A percentile compares a stretch with the other conserved stretches of the same genome.
Conservation (phyloP, 768 basidiomycete species). For the Collybia sp. region DNA sequence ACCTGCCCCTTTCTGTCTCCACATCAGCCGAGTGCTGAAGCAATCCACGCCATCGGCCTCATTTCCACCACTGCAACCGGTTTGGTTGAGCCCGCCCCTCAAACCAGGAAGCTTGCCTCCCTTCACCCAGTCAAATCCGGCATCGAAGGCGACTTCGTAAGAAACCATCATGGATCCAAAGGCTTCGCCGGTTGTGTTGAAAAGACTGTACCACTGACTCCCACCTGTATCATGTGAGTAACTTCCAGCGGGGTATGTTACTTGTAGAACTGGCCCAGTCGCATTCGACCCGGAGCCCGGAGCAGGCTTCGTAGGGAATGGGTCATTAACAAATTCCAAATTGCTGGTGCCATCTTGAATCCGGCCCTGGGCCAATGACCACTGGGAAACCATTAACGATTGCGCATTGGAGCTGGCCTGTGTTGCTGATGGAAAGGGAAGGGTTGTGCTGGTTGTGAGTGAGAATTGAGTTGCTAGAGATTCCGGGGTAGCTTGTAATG, state of each 20-base stretch:
- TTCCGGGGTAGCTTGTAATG: conserved; percentile 24
- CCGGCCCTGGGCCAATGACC: conserved; percentile 57
- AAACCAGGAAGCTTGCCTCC: conserved; percentile 77
- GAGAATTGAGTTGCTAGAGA: conserved; percentile 46
- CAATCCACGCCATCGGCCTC: conserved; percentile 61
- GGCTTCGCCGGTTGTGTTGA: conserved; percentile 53
- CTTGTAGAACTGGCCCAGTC: conserved; percentile 46
- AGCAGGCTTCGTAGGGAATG: conserved; percentile 49
- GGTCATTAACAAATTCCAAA: conserved; percentile 61
- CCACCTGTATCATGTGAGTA: conserved; percentile 61
- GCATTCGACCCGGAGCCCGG: conserved; percentile 20
- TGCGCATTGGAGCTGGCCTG: conserved; percentile 45
- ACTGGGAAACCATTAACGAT: conserved; percentile 45
- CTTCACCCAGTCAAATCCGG: conserved; percentile 64
- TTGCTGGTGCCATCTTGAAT: conserved; percentile 55
- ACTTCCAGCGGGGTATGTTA: conserved; percentile 59
- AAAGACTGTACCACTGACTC: conserved; percentile 61
- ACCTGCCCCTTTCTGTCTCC: conserved; percentile 57
- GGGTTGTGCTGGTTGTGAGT: conserved; percentile 53
- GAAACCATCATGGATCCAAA: conserved; percentile 68
- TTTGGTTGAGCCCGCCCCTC: conserved; percentile 58
- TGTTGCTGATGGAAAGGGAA: conserved; percentile 65
- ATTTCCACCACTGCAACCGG: conserved; percentile 68
- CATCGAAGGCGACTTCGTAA: conserved; percentile 73
- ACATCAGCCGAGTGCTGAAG: conserved; percentile 75